A percentile compares a stretch with the other conserved stretches of the same genome.
These are phyloP conservation scores for Begonia fuchsioides DNA, from an alignment of 306 rosid genomes.

Conservation along the genomic window DNA sequence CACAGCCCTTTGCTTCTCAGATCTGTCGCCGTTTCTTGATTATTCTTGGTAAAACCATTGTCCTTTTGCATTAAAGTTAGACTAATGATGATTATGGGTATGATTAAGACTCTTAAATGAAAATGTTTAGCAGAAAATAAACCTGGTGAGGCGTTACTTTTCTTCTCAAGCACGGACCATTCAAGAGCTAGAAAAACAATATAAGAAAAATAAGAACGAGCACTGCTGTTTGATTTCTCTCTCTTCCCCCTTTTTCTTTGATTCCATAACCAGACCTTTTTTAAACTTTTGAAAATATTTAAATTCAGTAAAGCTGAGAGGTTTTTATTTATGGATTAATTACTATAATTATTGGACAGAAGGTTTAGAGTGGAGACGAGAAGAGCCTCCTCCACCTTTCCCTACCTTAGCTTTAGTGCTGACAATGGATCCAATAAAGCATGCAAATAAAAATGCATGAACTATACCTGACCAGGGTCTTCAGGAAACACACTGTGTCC, in stretches of 20 bases:
- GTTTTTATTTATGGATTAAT: slow-evolving; percentile 2
- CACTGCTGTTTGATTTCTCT: slow-evolving; percentile 1
- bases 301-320: slow-evolving; percentile 21
- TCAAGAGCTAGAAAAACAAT: slow-evolving; percentile 14
- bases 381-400: too few relatives aligned
- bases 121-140: not conserved
- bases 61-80: not conserved
- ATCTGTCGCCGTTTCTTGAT: slow-evolving; percentile 26
- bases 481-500: slow-evolving; percentile 16
- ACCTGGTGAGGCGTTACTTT: slow-evolving; percentile 17
- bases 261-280: not conserved
- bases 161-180: slow-evolving; percentile 24
- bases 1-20: slow-evolving; percentile 75
- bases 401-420: slow-evolving; percentile 12
- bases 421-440: slow-evolving; percentile 36
- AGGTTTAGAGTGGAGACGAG: too few relatives aligned
- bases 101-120: not conserved
- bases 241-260: slow-evolving; percentile 7
- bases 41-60: not conserved
- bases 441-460: not conserved
- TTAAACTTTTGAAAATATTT: not conserved
- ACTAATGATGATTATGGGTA: not conserved
- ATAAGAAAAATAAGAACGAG: not conserved
- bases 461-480: slow-evolving; percentile 21
- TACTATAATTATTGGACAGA: too few relatives aligned